Evolutionary conservation across 2,329 filamentous ascomycete genomes (phyloP), one percentile per base, ranked within the genome.

Genomic region (Septoria petroselini): DNA sequence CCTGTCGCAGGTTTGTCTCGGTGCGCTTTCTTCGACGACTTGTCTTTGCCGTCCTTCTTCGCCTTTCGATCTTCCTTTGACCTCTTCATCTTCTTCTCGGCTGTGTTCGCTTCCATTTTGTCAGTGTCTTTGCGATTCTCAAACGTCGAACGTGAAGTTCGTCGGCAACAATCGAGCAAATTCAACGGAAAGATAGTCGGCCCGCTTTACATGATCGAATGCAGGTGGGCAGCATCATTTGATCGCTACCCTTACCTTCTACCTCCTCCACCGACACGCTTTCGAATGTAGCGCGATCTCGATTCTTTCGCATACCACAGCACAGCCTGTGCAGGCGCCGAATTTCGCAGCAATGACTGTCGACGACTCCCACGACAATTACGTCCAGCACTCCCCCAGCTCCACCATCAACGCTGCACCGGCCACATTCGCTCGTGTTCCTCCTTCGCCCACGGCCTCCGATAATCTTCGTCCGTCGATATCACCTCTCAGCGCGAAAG

Each of bases 401-500:
- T 14, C 35, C 15, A 38, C 35, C 35, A 21, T 7, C 35, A 38
- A 23, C 43, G 34, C 43, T 34, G 43, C 34, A 15, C n/a, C 23
- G 23, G 23, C 23, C 34, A 37, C 23, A 4, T 31, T 25, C 29
- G 21, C 43, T 39, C 43, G 43, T 42, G 34, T 35, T 29, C 52
- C 46, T n/a, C 35, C 35, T 17, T 53, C 58, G 40, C 55, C 54
- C 35, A 31, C 43, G 9, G 51, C 48, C 31, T 41, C 52, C 9
- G 50, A 52, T 12, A 42, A 52, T 35, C 44, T 52, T 27, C 50
- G 55, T 7, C 64, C 64, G 15, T 67, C 64, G 25, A 64, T 69
- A 41, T 67, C 64, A 18, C 66, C 66, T 11, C 57, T 69, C 19
- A 67, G 65, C 50, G 64, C 60, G 19, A 62, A 58, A 54, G 55